Evolutionary conservation across 768 basidiomycete species (phyloP).

Genomic region (Obba rivulosa): DNA sequence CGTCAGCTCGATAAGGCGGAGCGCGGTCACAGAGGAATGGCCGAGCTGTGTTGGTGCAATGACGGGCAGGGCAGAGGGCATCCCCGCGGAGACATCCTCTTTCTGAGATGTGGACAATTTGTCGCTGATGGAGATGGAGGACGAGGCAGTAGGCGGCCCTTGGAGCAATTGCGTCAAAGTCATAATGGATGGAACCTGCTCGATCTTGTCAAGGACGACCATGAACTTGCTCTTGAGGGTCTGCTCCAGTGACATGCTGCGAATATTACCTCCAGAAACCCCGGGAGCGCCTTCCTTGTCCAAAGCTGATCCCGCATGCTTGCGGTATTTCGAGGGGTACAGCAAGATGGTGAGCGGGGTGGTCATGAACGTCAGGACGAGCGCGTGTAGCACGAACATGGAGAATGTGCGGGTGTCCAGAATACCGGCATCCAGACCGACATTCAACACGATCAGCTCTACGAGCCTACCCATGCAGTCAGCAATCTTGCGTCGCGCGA

Average conservation of each 20-base stretch:
- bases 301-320: conserved; percentile 21
- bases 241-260: conserved; percentile 12
- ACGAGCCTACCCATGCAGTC: conserved; percentile 43
- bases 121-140: conserved; percentile 21
- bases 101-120: conserved; percentile 17
- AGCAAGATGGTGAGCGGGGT: conserved; percentile 76
- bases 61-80: neutral
- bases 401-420: conserved; percentile 68
- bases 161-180: conserved; percentile 72
- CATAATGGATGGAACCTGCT: conserved; percentile 80
- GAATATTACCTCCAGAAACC: neutral
- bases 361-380: conserved; percentile 77
- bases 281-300: conserved; percentile 4
- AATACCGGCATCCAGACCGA: conserved; percentile 68
- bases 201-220: conserved; percentile 75
- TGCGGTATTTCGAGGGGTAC: conserved; percentile 65
- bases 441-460: conserved; percentile 89
- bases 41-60: too few relatives aligned
- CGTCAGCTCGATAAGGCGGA: conserved; percentile 87
- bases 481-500: neutral
- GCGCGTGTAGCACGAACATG: conserved; percentile 81
- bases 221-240: conserved; percentile 53
- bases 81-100: neutral
- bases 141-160: conserved; percentile 12
- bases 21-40: conserved; percentile 57